A percentile compares a stretch with the other conserved stretches of the same genome.
These are phyloP conservation scores for Sesbania bispinosa DNA, from an alignment of 306 rosid species.

Conservation along the genomic window DNA sequence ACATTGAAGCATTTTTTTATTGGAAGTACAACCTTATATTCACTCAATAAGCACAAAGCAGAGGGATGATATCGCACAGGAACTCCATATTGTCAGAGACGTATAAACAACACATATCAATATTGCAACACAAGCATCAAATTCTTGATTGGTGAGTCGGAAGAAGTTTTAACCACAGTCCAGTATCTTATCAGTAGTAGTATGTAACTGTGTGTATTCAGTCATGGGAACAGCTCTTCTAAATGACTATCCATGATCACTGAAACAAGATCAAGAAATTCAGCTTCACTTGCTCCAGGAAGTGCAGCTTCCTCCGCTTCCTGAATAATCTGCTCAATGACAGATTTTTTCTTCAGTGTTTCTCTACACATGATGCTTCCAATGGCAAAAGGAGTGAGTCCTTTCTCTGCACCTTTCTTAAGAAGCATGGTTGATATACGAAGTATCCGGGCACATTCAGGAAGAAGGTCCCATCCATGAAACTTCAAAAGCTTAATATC, in stretches of 20 bases:
- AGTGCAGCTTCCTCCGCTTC: slow-evolving; percentile 50
- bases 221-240: slow-evolving; percentile 32
- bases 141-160: background rate
- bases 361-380: slow-evolving; percentile 67
- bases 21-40: slow-evolving; percentile 9
- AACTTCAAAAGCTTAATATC: slow-evolving; percentile 62
- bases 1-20: background rate
- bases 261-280: slow-evolving; percentile 51
- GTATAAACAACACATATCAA: slow-evolving; percentile 1
- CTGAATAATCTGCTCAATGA: slow-evolving; percentile 50
- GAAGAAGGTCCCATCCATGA: slow-evolving; percentile 63
- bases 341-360: slow-evolving; percentile 50
- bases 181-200: background rate
- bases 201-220: background rate
- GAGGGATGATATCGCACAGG: slow-evolving; percentile 5
- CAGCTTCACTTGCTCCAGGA: slow-evolving; percentile 46
- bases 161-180: slow-evolving; percentile 15
- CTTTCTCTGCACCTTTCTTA: slow-evolving; percentile 60
- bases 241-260: slow-evolving; percentile 47
- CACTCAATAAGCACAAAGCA: background rate
- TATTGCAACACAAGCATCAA: slow-evolving; percentile 6
- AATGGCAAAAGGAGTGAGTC: slow-evolving; percentile 56
- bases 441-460: slow-evolving; percentile 42
- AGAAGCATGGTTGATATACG: slow-evolving; percentile 66
- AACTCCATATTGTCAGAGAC: slow-evolving; percentile 3